phyloP scores from a whole-genome alignment of 2,329 filamentous ascomycete genomes.

The Fonsecaea nubica region DNA sequence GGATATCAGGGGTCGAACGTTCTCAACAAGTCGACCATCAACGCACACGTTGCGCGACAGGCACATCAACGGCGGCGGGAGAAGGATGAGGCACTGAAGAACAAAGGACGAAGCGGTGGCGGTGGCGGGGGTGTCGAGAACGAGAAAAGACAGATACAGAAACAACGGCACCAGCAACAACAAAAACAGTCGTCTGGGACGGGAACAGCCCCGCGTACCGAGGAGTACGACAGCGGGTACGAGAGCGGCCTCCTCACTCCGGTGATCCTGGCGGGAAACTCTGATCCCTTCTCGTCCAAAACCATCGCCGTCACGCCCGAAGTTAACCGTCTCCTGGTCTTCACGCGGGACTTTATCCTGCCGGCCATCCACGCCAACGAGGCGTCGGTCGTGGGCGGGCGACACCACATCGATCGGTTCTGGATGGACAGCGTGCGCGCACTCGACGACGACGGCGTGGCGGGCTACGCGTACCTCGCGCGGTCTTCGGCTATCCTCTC shows the following conservation, averaged over 20 bases:
- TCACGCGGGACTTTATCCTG: conserved; percentile 20
- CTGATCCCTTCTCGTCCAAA: conserved; percentile 17
- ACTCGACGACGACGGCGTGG: conserved; percentile 9
- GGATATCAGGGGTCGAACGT: neutral
- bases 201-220: neutral
- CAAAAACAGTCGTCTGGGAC: neutral
- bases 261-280: conserved; percentile 15
- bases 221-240: neutral
- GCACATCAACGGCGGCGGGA: conserved; percentile 7
- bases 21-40: conserved; percentile 11
- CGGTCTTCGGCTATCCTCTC: conserved; percentile 8
- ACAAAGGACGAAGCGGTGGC: neutral
- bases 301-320: conserved; percentile 8
- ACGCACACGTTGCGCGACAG: conserved; percentile 11
- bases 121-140: neutral
- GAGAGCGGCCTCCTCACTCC: neutral
- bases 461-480: conserved; percentile 20
- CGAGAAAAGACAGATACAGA: conserved; percentile 2
- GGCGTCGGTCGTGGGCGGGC: neutral
- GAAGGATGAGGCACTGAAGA: neutral
- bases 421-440: conserved; percentile 15
- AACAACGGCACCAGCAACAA: no score
- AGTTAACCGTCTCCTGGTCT: conserved; percentile 20
- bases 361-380: conserved; percentile 13
- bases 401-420: conserved; percentile 3